A percentile compares a stretch with the other conserved stretches of the same genome.
Evolutionary conservation across 257 asterid species (phyloP).

Genomic region (Rubia yunnanensis): DNA sequence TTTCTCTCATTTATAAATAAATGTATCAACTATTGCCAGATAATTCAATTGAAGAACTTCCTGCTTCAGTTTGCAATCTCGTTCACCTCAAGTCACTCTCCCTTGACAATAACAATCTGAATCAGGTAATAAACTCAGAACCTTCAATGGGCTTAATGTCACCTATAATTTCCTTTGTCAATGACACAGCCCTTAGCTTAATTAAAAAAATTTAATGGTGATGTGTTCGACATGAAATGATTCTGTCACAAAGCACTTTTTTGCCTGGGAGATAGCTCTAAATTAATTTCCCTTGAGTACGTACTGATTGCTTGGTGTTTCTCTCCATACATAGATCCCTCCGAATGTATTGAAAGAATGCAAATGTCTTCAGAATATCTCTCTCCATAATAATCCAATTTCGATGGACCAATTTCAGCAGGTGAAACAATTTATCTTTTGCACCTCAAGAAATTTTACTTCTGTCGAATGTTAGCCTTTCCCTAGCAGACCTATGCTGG

Average conservation of each 20-base stretch:
- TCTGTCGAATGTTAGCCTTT: neutral
- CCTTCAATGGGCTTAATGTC: neutral
- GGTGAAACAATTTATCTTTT: constrained; percentile 24
- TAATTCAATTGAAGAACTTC: constrained; percentile 80
- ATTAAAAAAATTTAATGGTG: neutral
- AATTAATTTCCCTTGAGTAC: neutral
- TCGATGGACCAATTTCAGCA: constrained; percentile 87
- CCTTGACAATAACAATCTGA: constrained; percentile 69
- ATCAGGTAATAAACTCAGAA: constrained; percentile 42
- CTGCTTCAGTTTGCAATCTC: constrained; percentile 78
- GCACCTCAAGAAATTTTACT: neutral
- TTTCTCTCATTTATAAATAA: neutral
- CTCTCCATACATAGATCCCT: constrained; percentile 54
- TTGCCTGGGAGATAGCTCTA: neutral
- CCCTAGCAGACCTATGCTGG: neutral
- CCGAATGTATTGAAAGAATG: constrained; percentile 66
- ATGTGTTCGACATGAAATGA: neutral
- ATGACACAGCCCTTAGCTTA: neutral
- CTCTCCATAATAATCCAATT: constrained; percentile 89
- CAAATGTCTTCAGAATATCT: constrained; percentile 71
- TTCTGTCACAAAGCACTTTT: neutral
- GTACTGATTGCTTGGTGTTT: constrained; percentile 9
- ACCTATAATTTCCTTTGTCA: neutral
- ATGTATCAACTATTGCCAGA: constrained; percentile 34
- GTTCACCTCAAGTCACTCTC: constrained; percentile 78